These are phyloP conservation scores for Verticillium nonalfalfae DNA, from an alignment of 2,329 filamentous ascomycete species.

Conservation along the genomic window DNA sequence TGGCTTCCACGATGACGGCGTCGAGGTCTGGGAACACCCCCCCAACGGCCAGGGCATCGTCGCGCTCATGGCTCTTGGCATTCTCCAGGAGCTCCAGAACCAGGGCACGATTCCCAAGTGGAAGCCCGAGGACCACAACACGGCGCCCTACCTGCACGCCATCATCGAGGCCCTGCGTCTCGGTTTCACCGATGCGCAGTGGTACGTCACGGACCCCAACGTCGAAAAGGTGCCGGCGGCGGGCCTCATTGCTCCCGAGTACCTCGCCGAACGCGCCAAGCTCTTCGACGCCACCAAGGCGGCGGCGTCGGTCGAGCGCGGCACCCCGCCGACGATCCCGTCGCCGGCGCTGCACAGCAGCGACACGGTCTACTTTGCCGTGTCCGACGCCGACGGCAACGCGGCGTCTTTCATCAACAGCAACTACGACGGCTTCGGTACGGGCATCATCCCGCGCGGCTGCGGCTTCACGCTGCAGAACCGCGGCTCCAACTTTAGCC, in stretches of 20 bases:
- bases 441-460: slow-evolving; percentile 72
- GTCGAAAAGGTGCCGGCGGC: slow-evolving; percentile 62
- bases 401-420: slow-evolving; percentile 96
- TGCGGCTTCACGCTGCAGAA: slow-evolving; percentile 95
- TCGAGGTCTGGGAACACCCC: slow-evolving; percentile 93
- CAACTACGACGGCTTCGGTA: slow-evolving; percentile 87
- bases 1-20: slow-evolving; percentile 33
- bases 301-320: slow-evolving; percentile 58
- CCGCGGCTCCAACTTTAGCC: slow-evolving; percentile 79
- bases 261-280: slow-evolving; percentile 63
- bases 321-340: slow-evolving; percentile 39
- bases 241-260: slow-evolving; percentile 63
- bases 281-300: slow-evolving; percentile 54
- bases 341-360: slow-evolving; percentile 75
- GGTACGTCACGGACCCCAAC: slow-evolving; percentile 85
- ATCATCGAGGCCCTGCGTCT: slow-evolving; percentile 84
- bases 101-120: slow-evolving; percentile 70
- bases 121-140: slow-evolving; percentile 69
- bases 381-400: slow-evolving; percentile 76
- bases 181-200: slow-evolving; percentile 81
- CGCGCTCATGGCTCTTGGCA: slow-evolving; percentile 88
- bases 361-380: slow-evolving; percentile 93
- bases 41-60: slow-evolving; percentile 96
- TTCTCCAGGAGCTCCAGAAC: slow-evolving; percentile 79
- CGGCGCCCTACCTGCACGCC: slow-evolving; percentile 72